Evolutionary conservation across 2,329 filamentous ascomycete genomes (phyloP), one percentile per base, ranked within the genome.

Genomic region (Hymenoscyphus fructigenus): DNA sequence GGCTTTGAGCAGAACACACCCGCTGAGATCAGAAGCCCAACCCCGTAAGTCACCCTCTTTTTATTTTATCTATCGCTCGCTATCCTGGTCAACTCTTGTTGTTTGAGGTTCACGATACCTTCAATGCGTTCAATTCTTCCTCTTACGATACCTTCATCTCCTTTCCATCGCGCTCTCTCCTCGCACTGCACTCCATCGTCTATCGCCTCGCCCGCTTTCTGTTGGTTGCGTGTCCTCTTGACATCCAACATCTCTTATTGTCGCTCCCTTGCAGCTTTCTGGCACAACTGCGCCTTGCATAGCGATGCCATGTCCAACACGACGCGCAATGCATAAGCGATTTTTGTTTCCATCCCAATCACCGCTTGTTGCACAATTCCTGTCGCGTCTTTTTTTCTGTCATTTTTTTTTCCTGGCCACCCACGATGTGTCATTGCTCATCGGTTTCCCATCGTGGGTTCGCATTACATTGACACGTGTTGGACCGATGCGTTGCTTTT

Each of bases 261-360:
- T 59, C 23, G 59, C 26, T 38, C 47, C 57, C 59, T 67, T 62
- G 53, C 65, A 36, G 60, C 47, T 47, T 20, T 23, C 34, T 62
- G 34, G 62, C 63, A 65, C 62, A 57, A 60, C 66, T 67, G 53
- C 65, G 55, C 63, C 65, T 61, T 68, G 61, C 67, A 67, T 68
- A 68, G 68, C 66, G 56, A 63, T 66, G 58, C 57, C 55, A 20
- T 12, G 14, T 59, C 28, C 61, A 36, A 44, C 26, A 61, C 64
- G 63, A 67, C 66, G 66, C 66, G 67, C 63, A 65, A 65, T 55
- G 60, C 69, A 70, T 69, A 70, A 72, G 67, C 66, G 66, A 68
- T 60, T 63, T 61, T 55, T 53, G 62, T 26, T 66, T 65, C 62
- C 59, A 55, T 61, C 61, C 65, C 64, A 64, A 41, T 65, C 62